A percentile compares a stretch with the other conserved stretches of the same genome.
Evolutionary conservation across 176 grass and related monocot species (phyloP).

Genomic region (Hordeum marinum): DNA sequence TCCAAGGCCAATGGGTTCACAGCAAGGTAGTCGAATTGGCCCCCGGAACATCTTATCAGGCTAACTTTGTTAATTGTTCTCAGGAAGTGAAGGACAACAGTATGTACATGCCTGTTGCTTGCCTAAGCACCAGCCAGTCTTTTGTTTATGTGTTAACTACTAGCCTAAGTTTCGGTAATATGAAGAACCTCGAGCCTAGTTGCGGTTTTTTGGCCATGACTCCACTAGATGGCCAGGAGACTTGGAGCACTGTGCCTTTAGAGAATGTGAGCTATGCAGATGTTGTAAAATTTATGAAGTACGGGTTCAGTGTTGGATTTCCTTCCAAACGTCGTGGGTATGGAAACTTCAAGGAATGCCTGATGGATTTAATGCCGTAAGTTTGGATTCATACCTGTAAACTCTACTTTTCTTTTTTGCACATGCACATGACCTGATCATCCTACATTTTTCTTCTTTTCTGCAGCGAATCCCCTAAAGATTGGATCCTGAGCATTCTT

Average conservation of each 20-base stretch:
- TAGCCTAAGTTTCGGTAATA: background rate
- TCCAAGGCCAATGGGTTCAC: too few relatives aligned
- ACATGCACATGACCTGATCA: too few relatives aligned
- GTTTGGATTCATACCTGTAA: background rate
- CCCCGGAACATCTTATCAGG: background rate
- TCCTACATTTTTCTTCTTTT: too few relatives aligned
- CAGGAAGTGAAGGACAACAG: background rate
- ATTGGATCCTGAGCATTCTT: too few relatives aligned
- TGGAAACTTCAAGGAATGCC: background rate
- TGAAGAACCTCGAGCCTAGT: background rate
- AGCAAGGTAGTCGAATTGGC: background rate
- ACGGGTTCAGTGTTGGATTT: too few relatives aligned
- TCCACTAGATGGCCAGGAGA: background rate
- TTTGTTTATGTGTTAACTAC: constrained; percentile 15
- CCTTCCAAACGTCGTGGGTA: background rate
- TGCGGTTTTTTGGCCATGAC: constrained; percentile 10
- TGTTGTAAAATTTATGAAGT: too few relatives aligned
- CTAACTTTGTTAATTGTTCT: background rate
- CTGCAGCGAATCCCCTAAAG: too few relatives aligned
- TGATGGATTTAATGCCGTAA: background rate
- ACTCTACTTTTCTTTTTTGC: too few relatives aligned
- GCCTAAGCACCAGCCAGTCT: background rate
- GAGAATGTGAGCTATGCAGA: too few relatives aligned
- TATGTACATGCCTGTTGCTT: background rate
- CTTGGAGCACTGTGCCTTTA: too few relatives aligned